Evolutionary conservation across 2,329 filamentous ascomycete species (phyloP).

Genomic region (Diplocarpon rosae): DNA sequence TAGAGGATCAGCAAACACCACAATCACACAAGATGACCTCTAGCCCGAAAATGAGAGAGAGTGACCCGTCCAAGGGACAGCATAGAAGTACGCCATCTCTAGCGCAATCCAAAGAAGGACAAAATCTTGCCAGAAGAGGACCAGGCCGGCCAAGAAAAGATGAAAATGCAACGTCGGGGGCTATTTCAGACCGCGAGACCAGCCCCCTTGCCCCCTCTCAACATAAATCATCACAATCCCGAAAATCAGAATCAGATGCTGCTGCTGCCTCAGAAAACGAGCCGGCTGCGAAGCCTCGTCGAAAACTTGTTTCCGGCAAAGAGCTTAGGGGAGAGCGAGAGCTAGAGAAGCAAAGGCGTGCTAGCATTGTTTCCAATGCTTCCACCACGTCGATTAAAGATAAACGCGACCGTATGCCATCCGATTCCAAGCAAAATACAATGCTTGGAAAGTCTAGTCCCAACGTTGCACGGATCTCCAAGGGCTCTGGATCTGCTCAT

Average conservation of each 20-base stretch:
- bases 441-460: slow-evolving; percentile 32
- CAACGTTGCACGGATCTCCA: slow-evolving; percentile 15
- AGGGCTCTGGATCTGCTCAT: slow-evolving; percentile 6
- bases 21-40: slow-evolving; percentile 22
- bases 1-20: slow-evolving; percentile 18
- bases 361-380: slow-evolving; percentile 45
- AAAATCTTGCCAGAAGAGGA: slow-evolving; percentile 29
- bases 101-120: slow-evolving; percentile 16
- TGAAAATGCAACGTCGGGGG: slow-evolving; percentile 11
- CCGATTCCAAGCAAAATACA: slow-evolving; percentile 37
- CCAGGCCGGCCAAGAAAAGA: slow-evolving; percentile 46
- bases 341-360: slow-evolving; percentile 39
- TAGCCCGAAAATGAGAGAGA: slow-evolving; percentile 17
- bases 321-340: slow-evolving; percentile 48
- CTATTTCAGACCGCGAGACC: slow-evolving; percentile 22
- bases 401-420: slow-evolving; percentile 26
- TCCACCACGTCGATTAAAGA: slow-evolving; percentile 41
- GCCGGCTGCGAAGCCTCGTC: slow-evolving; percentile 42
- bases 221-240: slow-evolving; percentile 35
- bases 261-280: slow-evolving; percentile 37
- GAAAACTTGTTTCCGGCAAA: slow-evolving; percentile 52
- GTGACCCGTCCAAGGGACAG: slow-evolving; percentile 14
- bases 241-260: slow-evolving; percentile 44
- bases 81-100: slow-evolving; percentile 13
- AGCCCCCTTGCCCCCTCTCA: slow-evolving; percentile 32